A percentile compares a stretch with the other conserved stretches of the same genome.
Evolutionary conservation across 1,284 basidiomycete species (phyloP).

Genomic region (Moesziomyces sp.): DNA sequence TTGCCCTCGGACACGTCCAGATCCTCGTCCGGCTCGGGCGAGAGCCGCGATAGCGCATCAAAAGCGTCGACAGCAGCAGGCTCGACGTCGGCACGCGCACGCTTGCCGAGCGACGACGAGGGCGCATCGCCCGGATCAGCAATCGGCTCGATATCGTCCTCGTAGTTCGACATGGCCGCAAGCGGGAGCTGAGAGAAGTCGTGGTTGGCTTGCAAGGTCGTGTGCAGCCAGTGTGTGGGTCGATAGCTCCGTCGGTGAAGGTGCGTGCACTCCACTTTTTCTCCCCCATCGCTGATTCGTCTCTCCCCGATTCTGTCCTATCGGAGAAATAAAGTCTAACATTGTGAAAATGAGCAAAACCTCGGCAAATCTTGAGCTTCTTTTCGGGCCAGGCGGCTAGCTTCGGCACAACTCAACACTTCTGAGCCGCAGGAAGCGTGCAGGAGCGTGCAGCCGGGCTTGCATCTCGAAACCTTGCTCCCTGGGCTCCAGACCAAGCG

Average conservation of each 20-base stretch:
- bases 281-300: neutral
- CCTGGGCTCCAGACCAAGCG: constrained; percentile 28
- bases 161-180: constrained; percentile 43
- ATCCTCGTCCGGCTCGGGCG: constrained; percentile 65
- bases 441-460: neutral
- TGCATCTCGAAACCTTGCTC: constrained; percentile 1
- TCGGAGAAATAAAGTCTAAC: too few species aligned
- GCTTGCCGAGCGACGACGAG: constrained; percentile 31
- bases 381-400: neutral
- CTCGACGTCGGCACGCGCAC: constrained; percentile 10
- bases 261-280: constrained; percentile 5
- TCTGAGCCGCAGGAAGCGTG: neutral
- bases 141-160: constrained; percentile 52
- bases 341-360: too few species aligned
- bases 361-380: too few species aligned
- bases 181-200: neutral
- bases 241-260: too few species aligned
- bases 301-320: too few species aligned
- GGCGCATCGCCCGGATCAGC: constrained; percentile 34
- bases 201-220: neutral
- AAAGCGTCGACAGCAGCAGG: neutral
- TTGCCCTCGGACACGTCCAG: constrained; percentile 52
- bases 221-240: neutral
- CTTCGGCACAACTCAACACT: neutral
- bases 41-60: constrained; percentile 20